phyloP scores from a whole-genome alignment of 192 early-diverging fungal genomes.

The Coemansia sp. region DNA sequence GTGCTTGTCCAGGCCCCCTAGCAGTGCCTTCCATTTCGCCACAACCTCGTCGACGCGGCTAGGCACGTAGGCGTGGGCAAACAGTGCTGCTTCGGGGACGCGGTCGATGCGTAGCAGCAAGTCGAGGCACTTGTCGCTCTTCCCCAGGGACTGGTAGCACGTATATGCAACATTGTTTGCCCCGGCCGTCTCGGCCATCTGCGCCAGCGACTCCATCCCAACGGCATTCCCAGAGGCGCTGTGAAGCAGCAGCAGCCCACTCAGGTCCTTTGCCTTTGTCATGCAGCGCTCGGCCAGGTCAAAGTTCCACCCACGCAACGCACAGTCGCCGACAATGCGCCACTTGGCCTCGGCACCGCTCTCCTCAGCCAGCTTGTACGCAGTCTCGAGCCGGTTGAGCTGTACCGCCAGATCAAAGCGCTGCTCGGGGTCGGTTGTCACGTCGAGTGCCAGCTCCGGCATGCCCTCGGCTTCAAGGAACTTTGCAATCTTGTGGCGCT shows the following conservation, averaged over 20 bases:
- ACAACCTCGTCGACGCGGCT: constrained; percentile 61
- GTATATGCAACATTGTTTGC: constrained; percentile 92
- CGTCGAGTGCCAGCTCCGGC: constrained; percentile 86
- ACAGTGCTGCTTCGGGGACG: constrained; percentile 89
- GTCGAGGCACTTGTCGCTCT: constrained; percentile 76
- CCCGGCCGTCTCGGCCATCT: constrained; percentile 55
- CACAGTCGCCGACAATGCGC: constrained; percentile 87
- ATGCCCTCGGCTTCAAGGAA: constrained; percentile 93
- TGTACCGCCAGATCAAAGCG: constrained; percentile 92
- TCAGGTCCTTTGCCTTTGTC: constrained; percentile 79
- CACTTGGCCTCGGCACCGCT: constrained; percentile 85
- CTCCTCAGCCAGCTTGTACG: constrained; percentile 79
- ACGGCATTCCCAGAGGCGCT: constrained; percentile 77
- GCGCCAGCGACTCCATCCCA: constrained; percentile 72
- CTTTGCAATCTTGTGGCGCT: constrained; percentile 85
- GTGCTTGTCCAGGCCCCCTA: constrained; percentile 61
- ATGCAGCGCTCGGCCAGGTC: constrained; percentile 87
- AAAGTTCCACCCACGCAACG: constrained; percentile 87
- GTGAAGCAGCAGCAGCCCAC: constrained; percentile 85
- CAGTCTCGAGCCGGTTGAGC: constrained; percentile 75
- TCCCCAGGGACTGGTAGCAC: constrained; percentile 68
- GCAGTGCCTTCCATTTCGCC: constrained; percentile 71
- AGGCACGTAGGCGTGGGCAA: constrained; percentile 86
- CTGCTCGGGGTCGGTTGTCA: constrained; percentile 95
- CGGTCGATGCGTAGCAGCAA: constrained; percentile 83